A percentile compares a stretch with the other conserved stretches of the same genome.
These are phyloP conservation scores for Tetragonia tetragonoides DNA, from an alignment of 148 eudicot species.

Conservation along the genomic window DNA sequence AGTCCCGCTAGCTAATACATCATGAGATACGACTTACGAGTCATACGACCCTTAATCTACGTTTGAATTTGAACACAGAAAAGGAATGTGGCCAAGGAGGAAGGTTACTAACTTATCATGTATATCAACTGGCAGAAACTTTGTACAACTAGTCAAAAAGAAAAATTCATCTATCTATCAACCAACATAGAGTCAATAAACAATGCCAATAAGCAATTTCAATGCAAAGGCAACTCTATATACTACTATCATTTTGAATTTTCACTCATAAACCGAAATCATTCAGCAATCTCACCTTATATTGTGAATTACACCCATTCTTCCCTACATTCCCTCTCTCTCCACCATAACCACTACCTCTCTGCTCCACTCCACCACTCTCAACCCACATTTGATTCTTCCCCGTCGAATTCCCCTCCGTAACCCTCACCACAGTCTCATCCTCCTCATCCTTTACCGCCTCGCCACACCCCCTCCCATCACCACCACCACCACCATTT, in stretches of 20 bases:
- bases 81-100: neutral
- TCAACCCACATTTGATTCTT: constrained; percentile 8
- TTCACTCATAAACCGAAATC: neutral
- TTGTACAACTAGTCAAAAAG: neutral
- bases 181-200: neutral
- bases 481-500: constrained; percentile 2
- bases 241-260: neutral
- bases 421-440: neutral
- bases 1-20: neutral
- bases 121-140: neutral
- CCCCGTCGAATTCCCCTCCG: constrained; percentile 10
- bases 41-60: neutral
- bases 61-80: neutral
- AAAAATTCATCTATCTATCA: neutral
- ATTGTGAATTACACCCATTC: constrained; percentile 18
- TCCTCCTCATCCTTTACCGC: constrained; percentile 2
- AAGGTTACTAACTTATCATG: neutral
- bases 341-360: constrained; percentile 11
- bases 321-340: constrained; percentile 18
- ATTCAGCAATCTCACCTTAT: constrained; percentile 18
- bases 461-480: neutral
- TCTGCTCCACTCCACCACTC: constrained; percentile 1
- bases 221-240: neutral
- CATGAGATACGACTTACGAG: neutral
- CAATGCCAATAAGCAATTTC: neutral